Evolutionary conservation across 2,329 filamentous ascomycete genomes (phyloP), one percentile per base, ranked within the genome.

Genomic region (Fusarium scirpi): DNA sequence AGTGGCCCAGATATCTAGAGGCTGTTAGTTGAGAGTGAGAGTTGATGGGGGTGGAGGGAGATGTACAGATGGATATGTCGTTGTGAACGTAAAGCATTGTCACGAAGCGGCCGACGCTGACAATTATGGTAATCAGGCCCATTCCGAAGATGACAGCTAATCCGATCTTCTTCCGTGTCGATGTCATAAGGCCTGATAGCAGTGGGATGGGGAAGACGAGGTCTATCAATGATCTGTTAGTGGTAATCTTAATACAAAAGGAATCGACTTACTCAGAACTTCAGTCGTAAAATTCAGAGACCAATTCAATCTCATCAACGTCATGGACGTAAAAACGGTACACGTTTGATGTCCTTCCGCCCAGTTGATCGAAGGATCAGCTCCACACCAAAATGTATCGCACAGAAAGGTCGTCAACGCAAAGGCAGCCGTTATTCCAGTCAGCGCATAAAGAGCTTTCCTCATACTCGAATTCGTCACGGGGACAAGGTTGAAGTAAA

Each of bases 301-400:
- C 58, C 58, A 61, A 5, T 60, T 45, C 15, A 61, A 11, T 1
- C 54, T 38, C 58, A 61, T 43, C 2, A 60, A 7, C 1, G 27
- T 43, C 58, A 61, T 60, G 2, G 58, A 61, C 3, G 58, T 61
- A 0, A 61, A 61, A 0, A 57, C 29, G 1, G 22, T 24, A 4
- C 60, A 62, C 1, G 38, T 16, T 0, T 46, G 46, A 0, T 62
- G 25, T 9, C 60, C 57, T 2, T 32, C 24, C 4, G 57, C 40
- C 59, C 57, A 62, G 20, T 62, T 62, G 9, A 62, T 8, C 0
- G 60, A 62, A 9, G 60, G 60, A 18, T 62, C 16, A 10, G 46
- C 11, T 8, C 60, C 60, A 20, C 60, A 62, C 57, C 60, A 62
- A 1, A 62, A 62, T 5, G 57, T 62, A 2, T 41, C 41, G 0